These are phyloP conservation scores for Microcyclospora pomicola DNA, from an alignment of 2,329 filamentous ascomycete species.

Conservation along the genomic window DNA sequence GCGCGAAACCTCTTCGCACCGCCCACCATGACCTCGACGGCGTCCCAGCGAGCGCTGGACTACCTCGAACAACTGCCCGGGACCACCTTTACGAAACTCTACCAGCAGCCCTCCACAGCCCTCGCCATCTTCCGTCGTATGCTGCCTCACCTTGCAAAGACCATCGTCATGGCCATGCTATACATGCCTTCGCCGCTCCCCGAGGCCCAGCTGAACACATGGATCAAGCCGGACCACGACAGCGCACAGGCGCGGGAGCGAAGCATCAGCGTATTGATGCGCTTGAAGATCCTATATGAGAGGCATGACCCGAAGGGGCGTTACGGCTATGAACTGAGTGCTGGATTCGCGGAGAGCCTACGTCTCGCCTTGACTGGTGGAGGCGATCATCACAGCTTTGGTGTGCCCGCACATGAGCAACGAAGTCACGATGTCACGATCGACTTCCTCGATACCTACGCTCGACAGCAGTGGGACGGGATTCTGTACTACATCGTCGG, in stretches of 20 bases:
- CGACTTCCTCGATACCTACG: constrained; percentile 68
- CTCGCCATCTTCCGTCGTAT: constrained; percentile 95
- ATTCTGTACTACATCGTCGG: constrained; percentile 93
- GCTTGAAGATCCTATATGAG: constrained; percentile 73
- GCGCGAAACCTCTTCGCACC: not conserved
- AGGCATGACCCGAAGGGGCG: constrained; percentile 45
- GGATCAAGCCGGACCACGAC: constrained; percentile 54
- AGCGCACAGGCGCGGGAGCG: constrained; percentile 54
- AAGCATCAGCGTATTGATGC: constrained; percentile 64
- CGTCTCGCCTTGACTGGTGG: constrained; percentile 75
- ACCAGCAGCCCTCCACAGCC: constrained; percentile 89
- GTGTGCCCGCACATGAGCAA: constrained; percentile 60
- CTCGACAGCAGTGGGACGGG: constrained; percentile 82
- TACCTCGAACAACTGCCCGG: constrained; percentile 87
- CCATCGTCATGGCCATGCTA: constrained; percentile 86
- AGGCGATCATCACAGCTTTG: constrained; percentile 76
- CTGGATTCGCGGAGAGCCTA: constrained; percentile 71
- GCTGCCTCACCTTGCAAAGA: constrained; percentile 88
- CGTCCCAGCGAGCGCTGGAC: constrained; percentile 56
- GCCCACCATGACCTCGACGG: constrained; percentile 28
- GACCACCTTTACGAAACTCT: constrained; percentile 78
- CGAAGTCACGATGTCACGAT: constrained; percentile 52
- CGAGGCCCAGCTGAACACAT: constrained; percentile 67
- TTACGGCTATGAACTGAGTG: constrained; percentile 61
- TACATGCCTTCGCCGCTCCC: constrained; percentile 75